Percentiles rank a stretch among this genome's conserved stretches.
Evolutionary conservation across 371 early-diverging fungal species (phyloP).

Genomic region (Dipsacomyces acuminosporus): DNA sequence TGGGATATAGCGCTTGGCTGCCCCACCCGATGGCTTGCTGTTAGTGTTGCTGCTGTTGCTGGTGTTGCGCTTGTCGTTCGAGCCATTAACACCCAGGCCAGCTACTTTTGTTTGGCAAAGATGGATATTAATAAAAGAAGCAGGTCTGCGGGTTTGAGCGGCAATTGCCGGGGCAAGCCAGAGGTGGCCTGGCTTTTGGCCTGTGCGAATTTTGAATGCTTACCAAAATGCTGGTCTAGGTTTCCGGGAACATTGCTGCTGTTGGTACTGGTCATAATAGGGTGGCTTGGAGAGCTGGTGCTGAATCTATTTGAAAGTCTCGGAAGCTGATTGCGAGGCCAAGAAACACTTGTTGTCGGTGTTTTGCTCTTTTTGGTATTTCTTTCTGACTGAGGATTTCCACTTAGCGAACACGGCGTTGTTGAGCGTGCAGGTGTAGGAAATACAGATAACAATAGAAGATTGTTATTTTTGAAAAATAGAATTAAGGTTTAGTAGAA

Average conservation of each 20-base stretch:
- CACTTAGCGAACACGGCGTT: no score
- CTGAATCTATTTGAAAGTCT: no score
- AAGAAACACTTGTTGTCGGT: no score
- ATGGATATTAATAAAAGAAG: not conserved
- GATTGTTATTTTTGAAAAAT: no score
- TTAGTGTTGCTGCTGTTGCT: slow-evolving; percentile 42
- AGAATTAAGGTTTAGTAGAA: no score
- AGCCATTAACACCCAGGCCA: slow-evolving; percentile 66
- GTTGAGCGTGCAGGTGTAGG: no score
- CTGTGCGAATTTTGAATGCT: slow-evolving; percentile 7
- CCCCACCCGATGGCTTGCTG: slow-evolving; percentile 29
- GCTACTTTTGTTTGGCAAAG: slow-evolving; percentile 45
- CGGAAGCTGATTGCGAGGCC: not conserved
- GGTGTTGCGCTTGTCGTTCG: slow-evolving; percentile 38
- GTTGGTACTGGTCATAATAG: slow-evolving; percentile 55
- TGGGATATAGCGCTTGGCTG: slow-evolving; percentile 49
- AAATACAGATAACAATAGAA: no score
- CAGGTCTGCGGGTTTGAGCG: no score
- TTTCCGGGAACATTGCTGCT: slow-evolving; percentile 54
- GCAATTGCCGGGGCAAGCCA: no score
- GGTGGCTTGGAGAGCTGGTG: slow-evolving; percentile 2
- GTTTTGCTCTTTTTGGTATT: not conserved
- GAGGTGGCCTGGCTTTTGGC: slow-evolving; percentile 1
- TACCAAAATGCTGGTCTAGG: slow-evolving; percentile 67
- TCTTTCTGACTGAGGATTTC: not conserved